These are phyloP conservation scores for Clitopilus passeckerianus DNA, from an alignment of 768 basidiomycete species.

Conservation along the genomic window DNA sequence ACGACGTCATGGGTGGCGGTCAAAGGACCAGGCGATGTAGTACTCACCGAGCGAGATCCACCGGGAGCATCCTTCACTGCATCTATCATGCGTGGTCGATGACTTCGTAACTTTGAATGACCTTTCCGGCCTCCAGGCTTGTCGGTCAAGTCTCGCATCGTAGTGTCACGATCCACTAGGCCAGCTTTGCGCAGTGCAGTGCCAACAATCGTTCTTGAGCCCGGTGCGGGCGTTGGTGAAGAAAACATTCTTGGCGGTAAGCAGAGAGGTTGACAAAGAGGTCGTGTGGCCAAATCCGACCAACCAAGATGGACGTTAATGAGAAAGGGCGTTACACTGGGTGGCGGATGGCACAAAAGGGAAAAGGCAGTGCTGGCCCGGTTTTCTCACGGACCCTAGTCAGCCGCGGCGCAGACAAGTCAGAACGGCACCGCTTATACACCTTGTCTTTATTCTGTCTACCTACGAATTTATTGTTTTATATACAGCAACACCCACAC, in stretches of 20 bases:
- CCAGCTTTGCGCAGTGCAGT: slow-evolving; percentile 67
- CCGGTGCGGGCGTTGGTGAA: slow-evolving; percentile 52
- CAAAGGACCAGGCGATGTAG: slow-evolving; percentile 25
- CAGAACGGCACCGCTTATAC: not conserved
- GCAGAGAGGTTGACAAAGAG: slow-evolving; percentile 1
- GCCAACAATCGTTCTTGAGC: slow-evolving; percentile 52
- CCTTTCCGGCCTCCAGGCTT: slow-evolving; percentile 74
- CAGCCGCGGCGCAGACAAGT: not conserved
- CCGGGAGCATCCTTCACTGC: slow-evolving; percentile 41
- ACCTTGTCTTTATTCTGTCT: not conserved
- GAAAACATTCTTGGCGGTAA: slow-evolving; percentile 44
- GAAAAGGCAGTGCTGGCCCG: slow-evolving; percentile 22
- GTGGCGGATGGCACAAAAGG: slow-evolving; percentile 15
- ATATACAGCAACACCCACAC: not conserved
- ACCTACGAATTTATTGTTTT: not conserved
- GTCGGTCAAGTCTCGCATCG: slow-evolving; percentile 67
- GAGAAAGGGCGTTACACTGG: slow-evolving; percentile 1
- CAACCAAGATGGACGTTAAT: not conserved
- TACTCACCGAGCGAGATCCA: slow-evolving; percentile 68
- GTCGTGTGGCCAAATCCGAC: not conserved
- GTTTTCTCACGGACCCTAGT: slow-evolving; percentile 19
- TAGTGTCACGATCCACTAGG: slow-evolving; percentile 71
- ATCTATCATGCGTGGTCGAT: slow-evolving; percentile 59
- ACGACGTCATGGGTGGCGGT: slow-evolving; percentile 16
- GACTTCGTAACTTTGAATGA: slow-evolving; percentile 52